Evolutionary conservation across 108 stramenopile species (phyloP).

Genomic region (Cyclotella sp.): DNA sequence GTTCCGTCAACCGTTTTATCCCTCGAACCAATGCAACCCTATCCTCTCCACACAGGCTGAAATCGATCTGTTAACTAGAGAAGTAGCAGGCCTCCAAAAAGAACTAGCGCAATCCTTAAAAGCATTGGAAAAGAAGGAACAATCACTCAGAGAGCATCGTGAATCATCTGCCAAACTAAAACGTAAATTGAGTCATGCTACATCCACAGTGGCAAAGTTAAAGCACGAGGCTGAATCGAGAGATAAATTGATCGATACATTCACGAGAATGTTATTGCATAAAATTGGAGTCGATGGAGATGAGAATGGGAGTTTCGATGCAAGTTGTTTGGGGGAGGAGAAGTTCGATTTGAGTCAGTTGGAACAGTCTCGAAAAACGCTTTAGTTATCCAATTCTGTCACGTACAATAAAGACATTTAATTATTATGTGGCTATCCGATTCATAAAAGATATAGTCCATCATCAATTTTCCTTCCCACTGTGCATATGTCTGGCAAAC

Average conservation of each 20-base stretch:
- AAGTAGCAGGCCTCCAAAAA: constrained; percentile 44
- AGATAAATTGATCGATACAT: constrained; percentile 49
- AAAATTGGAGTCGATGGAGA: constrained; percentile 28
- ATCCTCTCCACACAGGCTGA: constrained; percentile 20
- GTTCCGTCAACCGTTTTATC: background rate
- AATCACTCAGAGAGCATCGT: constrained; percentile 14
- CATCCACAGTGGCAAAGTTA: constrained; percentile 26
- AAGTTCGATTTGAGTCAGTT: background rate
- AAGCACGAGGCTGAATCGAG: constrained; percentile 40
- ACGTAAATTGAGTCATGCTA: constrained; percentile 26
- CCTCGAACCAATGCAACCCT: background rate
- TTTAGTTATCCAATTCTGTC: no score
- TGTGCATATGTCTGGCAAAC: no score
- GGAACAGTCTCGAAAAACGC: constrained; percentile 3
- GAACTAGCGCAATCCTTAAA: constrained; percentile 30
- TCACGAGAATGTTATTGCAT: constrained; percentile 33
- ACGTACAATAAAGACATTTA: no score
- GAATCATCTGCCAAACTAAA: constrained; percentile 30
- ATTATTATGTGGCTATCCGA: no score
- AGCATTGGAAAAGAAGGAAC: constrained; percentile 26
- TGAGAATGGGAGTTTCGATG: constrained; percentile 9
- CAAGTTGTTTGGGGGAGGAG: constrained; percentile 6
- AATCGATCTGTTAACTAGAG: constrained; percentile 40
- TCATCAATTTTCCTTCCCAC: no score
- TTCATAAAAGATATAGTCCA: no score